phyloP scores from a whole-genome alignment of 441 rosid species.

The Syzygium malaccense region DNA sequence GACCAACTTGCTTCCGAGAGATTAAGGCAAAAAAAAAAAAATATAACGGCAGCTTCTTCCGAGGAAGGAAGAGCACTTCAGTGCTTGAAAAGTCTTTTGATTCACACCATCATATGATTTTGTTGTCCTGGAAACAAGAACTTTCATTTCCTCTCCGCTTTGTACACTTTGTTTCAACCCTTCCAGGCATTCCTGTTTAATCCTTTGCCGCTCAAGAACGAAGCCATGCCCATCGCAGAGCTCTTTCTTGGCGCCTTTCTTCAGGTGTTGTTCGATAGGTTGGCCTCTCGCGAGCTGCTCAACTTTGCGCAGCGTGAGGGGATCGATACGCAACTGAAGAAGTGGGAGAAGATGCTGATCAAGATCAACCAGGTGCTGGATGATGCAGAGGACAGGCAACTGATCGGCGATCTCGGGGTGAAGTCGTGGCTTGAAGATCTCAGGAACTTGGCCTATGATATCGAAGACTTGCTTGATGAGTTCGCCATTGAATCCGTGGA shows the following conservation, averaged over 20 bases:
- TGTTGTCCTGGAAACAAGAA: not conserved
- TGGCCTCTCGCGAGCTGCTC: too few species aligned
- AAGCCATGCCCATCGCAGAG: too few species aligned
- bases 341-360: not conserved
- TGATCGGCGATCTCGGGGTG: not conserved
- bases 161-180: not conserved
- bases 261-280: too few species aligned
- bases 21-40: not conserved
- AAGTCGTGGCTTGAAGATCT: not conserved
- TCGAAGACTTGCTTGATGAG: not conserved
- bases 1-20: not conserved
- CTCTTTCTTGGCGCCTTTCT: too few species aligned
- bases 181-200: too few species aligned
- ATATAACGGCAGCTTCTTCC: not conserved
- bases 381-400: not conserved
- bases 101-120: not conserved
- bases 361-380: not conserved
- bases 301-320: too few species aligned
- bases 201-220: too few species aligned
- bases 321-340: too few species aligned
- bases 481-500: rapidly evolving
- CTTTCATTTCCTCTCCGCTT: not conserved
- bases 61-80: not conserved
- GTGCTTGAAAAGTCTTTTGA: not conserved
- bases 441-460: not conserved